Base-by-base conservation (phyloP, 768 basidiomycete species). In the Sarcomyxa edulis region DNA sequence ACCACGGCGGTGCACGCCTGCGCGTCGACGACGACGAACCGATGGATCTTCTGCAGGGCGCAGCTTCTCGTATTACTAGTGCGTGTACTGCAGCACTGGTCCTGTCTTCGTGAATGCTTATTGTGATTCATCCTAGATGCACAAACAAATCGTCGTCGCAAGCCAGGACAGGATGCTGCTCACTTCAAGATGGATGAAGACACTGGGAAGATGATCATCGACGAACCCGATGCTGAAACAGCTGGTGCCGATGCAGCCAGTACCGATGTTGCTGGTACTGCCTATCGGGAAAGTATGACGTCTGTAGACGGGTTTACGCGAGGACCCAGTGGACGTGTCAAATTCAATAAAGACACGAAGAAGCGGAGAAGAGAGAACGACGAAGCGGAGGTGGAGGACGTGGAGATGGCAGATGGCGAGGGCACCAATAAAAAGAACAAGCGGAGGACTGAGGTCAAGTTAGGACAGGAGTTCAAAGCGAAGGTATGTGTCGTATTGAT, bases 281-380 rank as follows among this genome's bases (percentile, higher is more conserved):
- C 92, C 1, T 98, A 96, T 60, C 77, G 71, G 43, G 90, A 96
- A 60, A 77, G 71, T 34, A 53, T 95, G 41, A 81, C 81, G 7
- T 92, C 90, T 5, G 81, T 79, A 16, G 95, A 97, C 58, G 95
- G 94, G 15, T 92, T 92, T 64, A 84, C 76, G 3, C 79, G 94
- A 20, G 88, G 90, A 16, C 68, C 80, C 1, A 80, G 78, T 45
- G 96, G 96, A 5, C 79, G 77, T 38, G 62, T 98, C 55, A 94
- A 91, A 60, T 97, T 98, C 65, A 90, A 96, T 68, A 97, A 96
- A 59, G 84, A 95, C 53, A 97, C 92, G 25, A 98, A 94, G 62
- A 93, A 95, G 60, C 80, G 92, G 42, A 65, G 92, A 43, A 74
- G 85, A 35, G 81, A 80, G 36, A 76, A 80, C 42, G 72, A 71